Percentiles rank a stretch among this genome's conserved stretches.
These are phyloP conservation scores for Acorus gramineus DNA, from an alignment of 106 monocot species.

Conservation along the genomic window DNA sequence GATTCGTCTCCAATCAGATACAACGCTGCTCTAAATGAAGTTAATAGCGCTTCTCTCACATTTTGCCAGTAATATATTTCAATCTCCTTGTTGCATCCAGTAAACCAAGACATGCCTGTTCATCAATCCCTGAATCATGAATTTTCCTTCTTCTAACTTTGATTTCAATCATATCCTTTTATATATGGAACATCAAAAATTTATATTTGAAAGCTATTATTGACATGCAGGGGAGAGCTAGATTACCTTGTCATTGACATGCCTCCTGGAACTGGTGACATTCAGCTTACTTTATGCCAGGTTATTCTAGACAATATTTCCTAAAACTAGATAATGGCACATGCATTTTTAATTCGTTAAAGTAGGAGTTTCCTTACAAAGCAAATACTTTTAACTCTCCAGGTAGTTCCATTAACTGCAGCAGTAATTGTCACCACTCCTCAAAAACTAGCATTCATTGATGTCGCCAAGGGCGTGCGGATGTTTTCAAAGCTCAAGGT, in stretches of 20 bases:
- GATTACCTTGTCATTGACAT: conserved; percentile 96
- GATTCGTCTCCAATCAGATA: too few species aligned
- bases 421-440: conserved; percentile 96
- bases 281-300: conserved; percentile 95
- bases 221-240: conserved; percentile 63
- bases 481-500: conserved; percentile 99
- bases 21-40: too few species aligned
- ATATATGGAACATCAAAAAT: neutral
- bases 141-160: too few species aligned
- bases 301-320: conserved; percentile 16
- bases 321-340: neutral
- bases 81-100: too few species aligned
- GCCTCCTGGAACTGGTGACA: conserved; percentile 98
- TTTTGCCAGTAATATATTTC: too few species aligned
- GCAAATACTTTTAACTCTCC: conserved; percentile 6
- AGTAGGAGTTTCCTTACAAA: neutral
- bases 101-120: too few species aligned
- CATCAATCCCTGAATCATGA: too few species aligned
- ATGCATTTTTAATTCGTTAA: neutral
- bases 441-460: conserved; percentile 94
- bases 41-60: too few species aligned
- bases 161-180: neutral
- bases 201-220: neutral
- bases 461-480: conserved; percentile 96
- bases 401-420: conserved; percentile 93